phyloP scores from a whole-genome alignment of 805 yeast species.

The Candida xiaguanensis region DNA sequence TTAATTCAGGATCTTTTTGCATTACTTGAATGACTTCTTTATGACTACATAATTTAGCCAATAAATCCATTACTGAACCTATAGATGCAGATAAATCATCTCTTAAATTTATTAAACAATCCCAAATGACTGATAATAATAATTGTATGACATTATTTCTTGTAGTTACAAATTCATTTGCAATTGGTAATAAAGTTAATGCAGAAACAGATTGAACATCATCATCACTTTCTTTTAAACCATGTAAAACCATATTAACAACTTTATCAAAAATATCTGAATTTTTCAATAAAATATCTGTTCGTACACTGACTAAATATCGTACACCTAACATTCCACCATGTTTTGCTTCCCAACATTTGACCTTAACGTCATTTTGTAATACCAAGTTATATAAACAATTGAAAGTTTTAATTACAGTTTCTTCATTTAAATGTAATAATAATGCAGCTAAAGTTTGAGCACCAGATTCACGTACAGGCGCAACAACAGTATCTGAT shows the following conservation, averaged over 20 bases:
- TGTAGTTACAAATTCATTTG: slow-evolving; percentile 75
- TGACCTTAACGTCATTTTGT: slow-evolving; percentile 50
- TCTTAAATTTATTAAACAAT: slow-evolving; percentile 72
- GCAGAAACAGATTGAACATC: slow-evolving; percentile 98
- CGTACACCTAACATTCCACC: slow-evolving; percentile 95
- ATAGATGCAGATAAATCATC: slow-evolving; percentile 94
- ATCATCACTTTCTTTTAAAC: slow-evolving; percentile 62
- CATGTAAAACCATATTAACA: slow-evolving; percentile 81
- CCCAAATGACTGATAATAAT: slow-evolving; percentile 78
- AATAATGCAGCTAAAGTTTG: slow-evolving; percentile 89
- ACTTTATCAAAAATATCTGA: slow-evolving; percentile 64
- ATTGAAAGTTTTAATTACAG: slow-evolving; percentile 59
- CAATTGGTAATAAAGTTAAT: slow-evolving; percentile 85
- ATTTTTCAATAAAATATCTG: slow-evolving; percentile 64
- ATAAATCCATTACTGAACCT: slow-evolving; percentile 91
- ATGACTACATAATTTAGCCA: slow-evolving; percentile 83
- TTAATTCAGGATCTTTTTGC: slow-evolving; percentile 53
- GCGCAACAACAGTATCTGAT: slow-evolving; percentile 96
- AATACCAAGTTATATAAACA: slow-evolving; percentile 66
- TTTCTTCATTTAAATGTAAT: slow-evolving; percentile 61
- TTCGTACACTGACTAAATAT: slow-evolving; percentile 85
- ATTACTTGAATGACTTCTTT: slow-evolving; percentile 70
- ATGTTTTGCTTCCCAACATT: slow-evolving; percentile 95
- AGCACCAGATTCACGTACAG: slow-evolving; percentile 95
- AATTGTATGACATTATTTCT: slow-evolving; percentile 49